These are phyloP conservation scores for Saccharomyces hybrid DNA, from an alignment of 1,139 yeast species.

Conservation along the genomic window DNA sequence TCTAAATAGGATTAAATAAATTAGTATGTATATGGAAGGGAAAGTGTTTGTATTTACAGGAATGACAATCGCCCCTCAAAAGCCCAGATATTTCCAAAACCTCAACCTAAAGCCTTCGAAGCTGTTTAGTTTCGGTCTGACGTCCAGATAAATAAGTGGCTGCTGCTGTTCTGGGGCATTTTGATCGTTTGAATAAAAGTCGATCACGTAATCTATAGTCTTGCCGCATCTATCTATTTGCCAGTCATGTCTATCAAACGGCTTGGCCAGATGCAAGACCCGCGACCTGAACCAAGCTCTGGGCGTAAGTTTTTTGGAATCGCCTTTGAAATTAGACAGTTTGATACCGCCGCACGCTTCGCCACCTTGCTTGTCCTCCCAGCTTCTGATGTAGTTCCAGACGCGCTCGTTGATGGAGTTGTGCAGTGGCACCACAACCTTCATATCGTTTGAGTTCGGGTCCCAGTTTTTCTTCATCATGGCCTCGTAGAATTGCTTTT, in stretches of 20 bases:
- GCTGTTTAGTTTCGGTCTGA: slow-evolving; percentile 78
- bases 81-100: slow-evolving; percentile 50
- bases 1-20: not conserved
- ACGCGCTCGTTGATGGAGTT: slow-evolving; percentile 90
- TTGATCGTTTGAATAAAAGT: slow-evolving; percentile 59
- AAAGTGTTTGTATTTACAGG: not conserved
- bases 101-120: slow-evolving; percentile 75
- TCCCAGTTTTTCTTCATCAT: slow-evolving; percentile 88
- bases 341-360: slow-evolving; percentile 79
- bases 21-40: slow-evolving; percentile 1
- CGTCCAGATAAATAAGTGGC: slow-evolving; percentile 74
- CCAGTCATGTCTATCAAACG: slow-evolving; percentile 98
- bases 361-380: slow-evolving; percentile 66
- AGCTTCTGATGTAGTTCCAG: slow-evolving; percentile 73
- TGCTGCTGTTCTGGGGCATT: slow-evolving; percentile 30
- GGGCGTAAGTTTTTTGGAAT: slow-evolving; percentile 76
- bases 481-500: slow-evolving; percentile 89
- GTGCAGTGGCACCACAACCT: slow-evolving; percentile 86
- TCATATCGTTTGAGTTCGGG: slow-evolving; percentile 78
- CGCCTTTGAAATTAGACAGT: slow-evolving; percentile 82
- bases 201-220: slow-evolving; percentile 82
- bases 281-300: slow-evolving; percentile 68
- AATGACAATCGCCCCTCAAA: slow-evolving; percentile 11
- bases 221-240: slow-evolving; percentile 78
- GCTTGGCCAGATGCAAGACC: slow-evolving; percentile 60